These are phyloP conservation scores for Austroboletus festivus DNA, from an alignment of 768 basidiomycete genomes.

Conservation along the genomic window DNA sequence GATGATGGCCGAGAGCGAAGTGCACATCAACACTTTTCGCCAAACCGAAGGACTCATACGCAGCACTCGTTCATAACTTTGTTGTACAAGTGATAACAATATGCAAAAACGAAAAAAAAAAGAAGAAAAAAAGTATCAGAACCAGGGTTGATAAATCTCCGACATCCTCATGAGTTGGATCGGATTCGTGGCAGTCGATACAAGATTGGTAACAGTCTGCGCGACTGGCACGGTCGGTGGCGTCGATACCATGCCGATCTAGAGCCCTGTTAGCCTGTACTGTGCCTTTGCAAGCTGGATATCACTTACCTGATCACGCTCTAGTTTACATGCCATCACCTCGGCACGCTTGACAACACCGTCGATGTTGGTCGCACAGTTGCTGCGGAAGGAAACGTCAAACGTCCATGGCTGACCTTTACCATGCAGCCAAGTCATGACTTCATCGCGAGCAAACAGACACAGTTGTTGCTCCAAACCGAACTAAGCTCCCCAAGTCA, in stretches of 20 bases:
- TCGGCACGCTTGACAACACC: conserved; percentile 78
- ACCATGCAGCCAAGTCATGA: conserved; percentile 68
- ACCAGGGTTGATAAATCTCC: conserved; percentile 86
- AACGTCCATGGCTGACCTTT: conserved; percentile 54
- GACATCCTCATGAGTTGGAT: conserved; percentile 81
- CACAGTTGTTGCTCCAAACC: conserved; percentile 91
- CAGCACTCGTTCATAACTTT: conserved; percentile 32
- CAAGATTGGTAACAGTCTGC: conserved; percentile 78
- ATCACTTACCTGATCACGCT: conserved; percentile 69
- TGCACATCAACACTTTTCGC: conserved; percentile 62
- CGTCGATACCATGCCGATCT: conserved; percentile 23
- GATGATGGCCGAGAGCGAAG: conserved; percentile 79
- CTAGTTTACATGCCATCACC: conserved; percentile 80
- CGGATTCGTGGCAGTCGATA: conserved; percentile 85
- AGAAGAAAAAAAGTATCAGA: conserved; percentile 36
- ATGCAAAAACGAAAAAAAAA: neutral
- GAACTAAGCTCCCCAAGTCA: conserved; percentile 48
- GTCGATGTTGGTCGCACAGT: conserved; percentile 58
- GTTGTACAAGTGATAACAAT: conserved; percentile 2
- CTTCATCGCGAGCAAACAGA: conserved; percentile 91
- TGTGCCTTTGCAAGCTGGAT: neutral
- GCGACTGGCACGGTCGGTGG: conserved; percentile 48
- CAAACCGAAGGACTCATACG: conserved; percentile 73
- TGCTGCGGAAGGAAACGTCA: conserved; percentile 59
- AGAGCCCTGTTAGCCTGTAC: conserved; percentile 4